Conservation (phyloP, 257 asterid genomes). For the Nicotiana obtusifolia region DNA sequence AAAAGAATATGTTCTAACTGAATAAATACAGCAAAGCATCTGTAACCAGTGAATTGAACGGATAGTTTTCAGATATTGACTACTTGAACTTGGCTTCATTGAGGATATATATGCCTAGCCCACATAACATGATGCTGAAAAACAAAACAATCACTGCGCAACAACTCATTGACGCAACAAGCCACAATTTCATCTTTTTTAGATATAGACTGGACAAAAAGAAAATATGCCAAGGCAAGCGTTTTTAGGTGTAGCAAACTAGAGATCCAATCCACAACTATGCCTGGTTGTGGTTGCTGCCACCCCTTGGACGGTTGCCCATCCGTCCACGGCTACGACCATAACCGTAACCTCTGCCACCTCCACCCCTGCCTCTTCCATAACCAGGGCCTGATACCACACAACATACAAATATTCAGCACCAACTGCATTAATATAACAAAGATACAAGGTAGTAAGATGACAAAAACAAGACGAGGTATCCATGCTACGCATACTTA, state of each 20-base stretch:
- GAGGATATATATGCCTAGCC: slow-evolving; percentile 15
- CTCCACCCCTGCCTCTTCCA: slow-evolving; percentile 76
- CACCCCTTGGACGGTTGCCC: slow-evolving; percentile 47
- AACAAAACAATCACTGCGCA: slow-evolving; percentile 15
- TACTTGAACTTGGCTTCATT: slow-evolving; percentile 23
- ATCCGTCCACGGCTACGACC: slow-evolving; percentile 46
- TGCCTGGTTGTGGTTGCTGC: slow-evolving; percentile 55
- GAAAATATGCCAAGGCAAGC: slow-evolving; percentile 21
- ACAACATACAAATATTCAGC: background rate
- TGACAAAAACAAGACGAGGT: background rate
- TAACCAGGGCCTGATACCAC: slow-evolving; percentile 56
- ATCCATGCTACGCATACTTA: slow-evolving; percentile 17
- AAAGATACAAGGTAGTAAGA: background rate
- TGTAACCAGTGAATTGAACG: slow-evolving; percentile 13
- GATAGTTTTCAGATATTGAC: slow-evolving; percentile 11
- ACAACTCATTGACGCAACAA: slow-evolving; percentile 8
- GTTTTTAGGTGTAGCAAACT: slow-evolving; percentile 12
- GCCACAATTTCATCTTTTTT: slow-evolving; percentile 15
- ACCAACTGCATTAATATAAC: background rate
- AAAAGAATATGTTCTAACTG: slow-evolving; percentile 7
- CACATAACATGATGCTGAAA: slow-evolving; percentile 12
- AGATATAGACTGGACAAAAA: slow-evolving; percentile 10
- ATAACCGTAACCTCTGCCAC: slow-evolving; percentile 54
- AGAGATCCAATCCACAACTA: slow-evolving; percentile 24
- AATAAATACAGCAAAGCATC: slow-evolving; percentile 21